Evolutionary conservation across 2,329 filamentous ascomycete species (phyloP).

Genomic region (Canariomyces notabilis): DNA sequence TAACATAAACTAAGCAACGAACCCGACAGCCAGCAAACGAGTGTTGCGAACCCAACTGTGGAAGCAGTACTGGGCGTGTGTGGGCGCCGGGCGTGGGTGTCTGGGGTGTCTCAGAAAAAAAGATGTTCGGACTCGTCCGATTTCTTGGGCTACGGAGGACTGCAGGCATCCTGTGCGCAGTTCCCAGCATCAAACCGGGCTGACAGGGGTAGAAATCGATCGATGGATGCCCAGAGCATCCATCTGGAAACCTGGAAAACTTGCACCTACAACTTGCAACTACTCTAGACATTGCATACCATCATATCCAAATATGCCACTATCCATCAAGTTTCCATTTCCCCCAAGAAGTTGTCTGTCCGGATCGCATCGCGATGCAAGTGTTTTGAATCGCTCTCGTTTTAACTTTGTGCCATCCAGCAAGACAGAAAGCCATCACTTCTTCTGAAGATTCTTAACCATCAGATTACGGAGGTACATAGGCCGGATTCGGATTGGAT

Average conservation of each 20-base stretch:
- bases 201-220: conserved; percentile 9
- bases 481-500: conserved; percentile 5
- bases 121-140: conserved; percentile 14
- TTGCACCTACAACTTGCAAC: too few relatives aligned
- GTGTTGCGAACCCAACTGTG: conserved; percentile 9
- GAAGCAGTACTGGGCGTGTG: conserved; percentile 3
- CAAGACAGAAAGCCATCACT: too few relatives aligned
- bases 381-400: too few relatives aligned
- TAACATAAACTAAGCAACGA: conserved; percentile 12
- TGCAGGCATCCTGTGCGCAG: conserved; percentile 4
- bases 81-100: conserved; percentile 1
- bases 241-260: too few relatives aligned
- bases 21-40: conserved; percentile 5
- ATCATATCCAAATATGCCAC: too few relatives aligned
- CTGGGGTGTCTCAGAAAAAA: conserved; percentile 12
- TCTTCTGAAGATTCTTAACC: too few relatives aligned
- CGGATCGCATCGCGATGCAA: too few relatives aligned
- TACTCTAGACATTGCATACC: too few relatives aligned
- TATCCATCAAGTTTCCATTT: too few relatives aligned
- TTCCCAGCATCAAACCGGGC: conserved; percentile 10
- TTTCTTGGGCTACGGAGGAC: conserved; percentile 15
- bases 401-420: too few relatives aligned
- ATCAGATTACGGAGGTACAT: too few relatives aligned
- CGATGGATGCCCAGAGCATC: conserved; percentile 8
- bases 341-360: too few relatives aligned